Conservation (phyloP, 371 early-diverging fungal species). For the Funneliformis caledonium region DNA sequence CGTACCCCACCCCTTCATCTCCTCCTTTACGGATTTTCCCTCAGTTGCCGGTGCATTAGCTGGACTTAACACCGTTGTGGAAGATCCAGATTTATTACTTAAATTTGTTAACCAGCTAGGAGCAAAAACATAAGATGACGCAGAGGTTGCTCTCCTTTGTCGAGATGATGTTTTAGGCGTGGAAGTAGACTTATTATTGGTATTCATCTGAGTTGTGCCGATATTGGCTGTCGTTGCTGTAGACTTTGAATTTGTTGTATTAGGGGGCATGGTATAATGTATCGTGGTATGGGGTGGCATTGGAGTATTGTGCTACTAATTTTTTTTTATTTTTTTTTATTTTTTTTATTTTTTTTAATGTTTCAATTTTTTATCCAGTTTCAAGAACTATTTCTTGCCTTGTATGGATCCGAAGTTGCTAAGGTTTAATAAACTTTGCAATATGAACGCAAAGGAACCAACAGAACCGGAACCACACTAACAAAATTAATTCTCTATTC, state of each 20-base stretch:
- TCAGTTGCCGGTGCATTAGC: slow-evolving; percentile 26
- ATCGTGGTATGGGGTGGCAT: slow-evolving; percentile 38
- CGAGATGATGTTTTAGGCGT: neutral
- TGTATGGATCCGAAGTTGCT: neutral
- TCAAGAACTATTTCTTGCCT: neutral
- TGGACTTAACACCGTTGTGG: slow-evolving; percentile 27
- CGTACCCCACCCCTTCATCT: neutral
- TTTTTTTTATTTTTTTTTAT: too few species aligned
- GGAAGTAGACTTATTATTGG: slow-evolving; percentile 7
- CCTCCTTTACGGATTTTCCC: slow-evolving; percentile 7
- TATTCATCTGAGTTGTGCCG: slow-evolving; percentile 16
- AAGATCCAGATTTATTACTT: slow-evolving; percentile 14
- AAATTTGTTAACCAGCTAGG: slow-evolving; percentile 33
- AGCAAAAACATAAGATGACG: slow-evolving; percentile 31
- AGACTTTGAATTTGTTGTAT: slow-evolving; percentile 15
- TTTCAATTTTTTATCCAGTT: neutral
- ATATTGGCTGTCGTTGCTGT: slow-evolving; percentile 11
- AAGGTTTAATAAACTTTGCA: neutral
- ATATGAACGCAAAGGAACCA: neutral
- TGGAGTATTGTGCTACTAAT: neutral
- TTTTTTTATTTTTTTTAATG: neutral
- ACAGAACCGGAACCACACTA: neutral
- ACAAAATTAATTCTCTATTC: neutral
- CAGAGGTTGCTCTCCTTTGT: slow-evolving; percentile 23
- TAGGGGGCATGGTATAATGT: slow-evolving; percentile 33